A percentile compares a stretch with the other conserved stretches of the same genome.
Evolutionary conservation across 441 rosid species (phyloP).

Genomic region (Metrosideros polymorpha): DNA sequence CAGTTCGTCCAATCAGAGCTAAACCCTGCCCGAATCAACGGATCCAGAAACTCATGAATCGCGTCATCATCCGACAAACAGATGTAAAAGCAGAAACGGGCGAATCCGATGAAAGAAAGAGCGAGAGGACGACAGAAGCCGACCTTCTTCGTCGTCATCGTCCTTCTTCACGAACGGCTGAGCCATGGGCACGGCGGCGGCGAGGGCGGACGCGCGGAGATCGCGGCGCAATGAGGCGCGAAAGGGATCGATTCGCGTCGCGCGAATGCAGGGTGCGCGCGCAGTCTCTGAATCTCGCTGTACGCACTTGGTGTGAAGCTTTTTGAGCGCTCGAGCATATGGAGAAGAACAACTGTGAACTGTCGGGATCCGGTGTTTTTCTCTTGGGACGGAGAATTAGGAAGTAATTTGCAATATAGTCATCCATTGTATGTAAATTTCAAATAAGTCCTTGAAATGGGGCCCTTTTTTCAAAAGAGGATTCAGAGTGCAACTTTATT

Average conservation of each 20-base stretch:
- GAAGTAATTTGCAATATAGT: neutral
- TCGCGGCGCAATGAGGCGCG: no score
- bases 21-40: neutral
- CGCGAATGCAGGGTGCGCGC: neutral
- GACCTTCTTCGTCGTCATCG: constrained; percentile 99
- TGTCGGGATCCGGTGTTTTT: neutral
- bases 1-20: neutral
- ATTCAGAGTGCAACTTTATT: fast-evolving
- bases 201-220: neutral
- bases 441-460: neutral
- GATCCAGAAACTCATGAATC: neutral
- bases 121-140: neutral
- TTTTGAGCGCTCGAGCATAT: neutral
- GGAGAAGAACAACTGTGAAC: neutral
- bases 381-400: neutral
- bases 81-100: neutral
- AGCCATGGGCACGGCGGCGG: constrained; percentile 42
- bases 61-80: neutral
- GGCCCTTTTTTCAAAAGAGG: neutral
- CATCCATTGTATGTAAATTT: neutral
- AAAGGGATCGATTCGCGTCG: no score
- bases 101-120: neutral
- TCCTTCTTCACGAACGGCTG: constrained; percentile 94
- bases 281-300: neutral
- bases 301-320: neutral